Percentiles rank a stretch among this genome's conserved stretches.
These are phyloP conservation scores for Bipolaris victoriae DNA, from an alignment of 2,329 filamentous ascomycete species.

Conservation along the genomic window DNA sequence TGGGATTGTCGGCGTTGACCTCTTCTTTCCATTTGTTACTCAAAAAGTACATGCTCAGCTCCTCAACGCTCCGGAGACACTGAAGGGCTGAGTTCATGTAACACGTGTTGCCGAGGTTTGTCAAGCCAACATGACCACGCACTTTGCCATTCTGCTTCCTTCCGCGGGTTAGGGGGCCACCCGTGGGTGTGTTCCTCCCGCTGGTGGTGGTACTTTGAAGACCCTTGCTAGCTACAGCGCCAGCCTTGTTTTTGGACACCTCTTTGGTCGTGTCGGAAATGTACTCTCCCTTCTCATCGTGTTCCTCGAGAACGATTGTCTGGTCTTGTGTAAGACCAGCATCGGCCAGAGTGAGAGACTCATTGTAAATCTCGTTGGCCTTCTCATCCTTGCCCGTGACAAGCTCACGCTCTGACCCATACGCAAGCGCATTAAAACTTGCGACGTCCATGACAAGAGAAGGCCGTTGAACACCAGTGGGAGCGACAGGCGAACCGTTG, in stretches of 20 bases:
- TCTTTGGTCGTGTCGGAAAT: constrained; percentile 57
- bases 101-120: constrained; percentile 94
- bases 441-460: constrained; percentile 66
- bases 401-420: constrained; percentile 69
- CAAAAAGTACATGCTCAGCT: constrained; percentile 91
- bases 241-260: constrained; percentile 51
- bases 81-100: constrained; percentile 99
- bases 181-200: constrained; percentile 73
- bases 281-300: constrained; percentile 61
- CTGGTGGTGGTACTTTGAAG: constrained; percentile 53
- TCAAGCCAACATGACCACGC: constrained; percentile 79
- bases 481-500: constrained; percentile 48
- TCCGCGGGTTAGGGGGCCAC: constrained; percentile 71
- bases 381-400: constrained; percentile 72
- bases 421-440: constrained; percentile 67
- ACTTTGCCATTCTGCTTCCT: constrained; percentile 72
- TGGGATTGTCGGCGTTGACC: constrained; percentile 82
- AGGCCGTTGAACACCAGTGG: constrained; percentile 46
- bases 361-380: constrained; percentile 77
- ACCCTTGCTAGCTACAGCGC: constrained; percentile 42
- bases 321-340: constrained; percentile 74
- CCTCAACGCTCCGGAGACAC: constrained; percentile 90
- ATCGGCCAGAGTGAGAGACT: constrained; percentile 68
- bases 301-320: constrained; percentile 83
- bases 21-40: constrained; percentile 71